phyloP scores from a whole-genome alignment of 2,329 filamentous ascomycete species.

The Malbranchea zuffiana region DNA sequence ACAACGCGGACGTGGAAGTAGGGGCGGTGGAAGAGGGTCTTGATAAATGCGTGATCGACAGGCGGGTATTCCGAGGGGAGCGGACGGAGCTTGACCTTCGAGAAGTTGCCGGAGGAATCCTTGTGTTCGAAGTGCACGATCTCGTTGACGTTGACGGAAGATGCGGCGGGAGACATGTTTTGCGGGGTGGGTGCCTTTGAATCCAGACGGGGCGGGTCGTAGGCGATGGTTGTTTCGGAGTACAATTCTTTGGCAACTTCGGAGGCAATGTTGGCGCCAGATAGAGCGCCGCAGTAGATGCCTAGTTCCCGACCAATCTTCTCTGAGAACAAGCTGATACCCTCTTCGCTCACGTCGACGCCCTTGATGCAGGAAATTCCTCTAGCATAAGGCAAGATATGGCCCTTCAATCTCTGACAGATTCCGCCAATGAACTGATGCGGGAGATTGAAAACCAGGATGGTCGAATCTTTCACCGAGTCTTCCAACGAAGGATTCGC shows the following conservation, averaged over 20 bases:
- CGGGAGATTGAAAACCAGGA: slow-evolving; percentile 91
- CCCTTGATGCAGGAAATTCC: slow-evolving; percentile 98
- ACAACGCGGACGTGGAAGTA: slow-evolving; percentile 98
- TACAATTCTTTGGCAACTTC: slow-evolving; percentile 95
- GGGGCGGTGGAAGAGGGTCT: slow-evolving; percentile 80
- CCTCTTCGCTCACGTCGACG: slow-evolving; percentile 79
- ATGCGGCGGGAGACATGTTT: slow-evolving; percentile 42
- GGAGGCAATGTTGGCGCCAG: slow-evolving; percentile 88
- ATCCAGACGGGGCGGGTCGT: slow-evolving; percentile 84
- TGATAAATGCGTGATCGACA: slow-evolving; percentile 72
- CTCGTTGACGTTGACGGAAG: slow-evolving; percentile 34
- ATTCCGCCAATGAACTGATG: slow-evolving; percentile 81
- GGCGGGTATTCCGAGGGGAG: slow-evolving; percentile 75
- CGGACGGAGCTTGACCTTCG: slow-evolving; percentile 59
- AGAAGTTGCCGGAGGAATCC: slow-evolving; percentile 56
- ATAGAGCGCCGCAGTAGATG: slow-evolving; percentile 94
- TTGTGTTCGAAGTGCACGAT: slow-evolving; percentile 49
- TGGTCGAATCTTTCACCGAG: slow-evolving; percentile 70
- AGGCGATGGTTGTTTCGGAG: slow-evolving; percentile 93
- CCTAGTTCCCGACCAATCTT: slow-evolving; percentile 81
- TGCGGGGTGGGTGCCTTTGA: slow-evolving; percentile 59
- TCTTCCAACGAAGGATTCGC: slow-evolving; percentile 44
- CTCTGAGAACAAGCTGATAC: slow-evolving; percentile 84
- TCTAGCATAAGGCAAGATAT: slow-evolving; percentile 82
- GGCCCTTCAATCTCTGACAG: slow-evolving; percentile 71